Conservation (phyloP, 371 early-diverging fungal genomes). For the Syncephalastrum contaminatum region DNA sequence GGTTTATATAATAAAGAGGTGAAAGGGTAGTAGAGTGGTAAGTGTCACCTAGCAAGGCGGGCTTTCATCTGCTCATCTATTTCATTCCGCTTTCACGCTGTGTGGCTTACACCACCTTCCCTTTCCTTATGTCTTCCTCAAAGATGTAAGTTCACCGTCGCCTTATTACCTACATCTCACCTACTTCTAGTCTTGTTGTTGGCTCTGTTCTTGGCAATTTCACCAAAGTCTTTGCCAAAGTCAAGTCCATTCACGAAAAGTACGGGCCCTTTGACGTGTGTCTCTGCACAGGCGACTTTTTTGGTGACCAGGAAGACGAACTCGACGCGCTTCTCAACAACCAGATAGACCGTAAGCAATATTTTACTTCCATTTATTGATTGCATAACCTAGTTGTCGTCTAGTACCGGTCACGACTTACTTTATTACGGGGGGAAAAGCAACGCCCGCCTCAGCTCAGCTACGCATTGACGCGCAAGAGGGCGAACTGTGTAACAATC, state of each 20-base stretch:
- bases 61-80: no score
- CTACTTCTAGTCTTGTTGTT: conserved; percentile 51
- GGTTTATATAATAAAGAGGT: no score
- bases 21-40: no score
- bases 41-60: no score
- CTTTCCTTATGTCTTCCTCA: no score
- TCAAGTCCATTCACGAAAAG: conserved; percentile 72
- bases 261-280: conserved; percentile 85
- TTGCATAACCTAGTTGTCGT: neutral
- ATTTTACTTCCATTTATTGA: no score
- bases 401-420: conserved; percentile 79
- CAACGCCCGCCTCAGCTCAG: conserved; percentile 57
- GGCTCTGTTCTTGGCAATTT: conserved; percentile 72
- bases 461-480: conserved; percentile 54
- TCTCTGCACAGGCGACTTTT: conserved; percentile 82
- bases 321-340: conserved; percentile 54
- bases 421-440: conserved; percentile 64
- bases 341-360: conserved; percentile 55
- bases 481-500: conserved; percentile 78
- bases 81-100: no score
- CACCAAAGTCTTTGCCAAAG: conserved; percentile 62
- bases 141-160: no score
- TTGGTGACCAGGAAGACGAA: conserved; percentile 46
- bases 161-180: no score
- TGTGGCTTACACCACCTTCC: no score